phyloP scores from a whole-genome alignment of 108 stramenopile genomes.

The Craspedostauros australis region DNA sequence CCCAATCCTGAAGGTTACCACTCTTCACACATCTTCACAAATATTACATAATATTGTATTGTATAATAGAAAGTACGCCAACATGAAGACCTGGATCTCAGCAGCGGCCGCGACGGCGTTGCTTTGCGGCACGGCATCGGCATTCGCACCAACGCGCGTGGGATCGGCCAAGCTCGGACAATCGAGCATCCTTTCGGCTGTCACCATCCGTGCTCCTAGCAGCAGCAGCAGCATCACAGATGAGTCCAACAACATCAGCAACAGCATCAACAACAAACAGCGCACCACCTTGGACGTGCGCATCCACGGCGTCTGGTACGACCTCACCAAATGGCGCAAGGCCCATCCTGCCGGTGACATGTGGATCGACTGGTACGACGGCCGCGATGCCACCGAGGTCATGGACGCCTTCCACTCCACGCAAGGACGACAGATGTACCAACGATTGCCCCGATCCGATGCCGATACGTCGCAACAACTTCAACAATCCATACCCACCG shows the following conservation, averaged over 20 bases:
- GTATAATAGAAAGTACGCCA: too few relatives aligned
- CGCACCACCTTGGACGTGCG: constrained; percentile 74
- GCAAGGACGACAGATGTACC: constrained; percentile 69
- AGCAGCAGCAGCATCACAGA: too few relatives aligned
- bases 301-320: constrained; percentile 86
- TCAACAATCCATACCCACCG: constrained; percentile 39
- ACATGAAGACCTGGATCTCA: neutral
- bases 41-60: too few relatives aligned
- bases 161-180: too few relatives aligned
- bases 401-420: constrained; percentile 90
- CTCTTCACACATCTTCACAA: too few relatives aligned
- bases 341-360: constrained; percentile 86
- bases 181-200: neutral
- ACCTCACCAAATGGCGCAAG: constrained; percentile 87
- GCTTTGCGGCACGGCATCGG: neutral
- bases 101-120: neutral
- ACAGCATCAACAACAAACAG: constrained; percentile 9
- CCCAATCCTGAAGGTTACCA: too few relatives aligned
- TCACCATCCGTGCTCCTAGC: neutral
- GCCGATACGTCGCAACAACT: constrained; percentile 25
- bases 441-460: constrained; percentile 60
- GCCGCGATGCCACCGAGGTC: constrained; percentile 91
- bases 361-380: constrained; percentile 92
- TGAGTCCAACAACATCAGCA: neutral
- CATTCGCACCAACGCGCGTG: too few relatives aligned